Percentiles rank a stretch among this genome's conserved stretches.
These are phyloP conservation scores for Tardiomyces digboiensis DNA, from an alignment of 1,139 yeast genomes.

Conservation along the genomic window DNA sequence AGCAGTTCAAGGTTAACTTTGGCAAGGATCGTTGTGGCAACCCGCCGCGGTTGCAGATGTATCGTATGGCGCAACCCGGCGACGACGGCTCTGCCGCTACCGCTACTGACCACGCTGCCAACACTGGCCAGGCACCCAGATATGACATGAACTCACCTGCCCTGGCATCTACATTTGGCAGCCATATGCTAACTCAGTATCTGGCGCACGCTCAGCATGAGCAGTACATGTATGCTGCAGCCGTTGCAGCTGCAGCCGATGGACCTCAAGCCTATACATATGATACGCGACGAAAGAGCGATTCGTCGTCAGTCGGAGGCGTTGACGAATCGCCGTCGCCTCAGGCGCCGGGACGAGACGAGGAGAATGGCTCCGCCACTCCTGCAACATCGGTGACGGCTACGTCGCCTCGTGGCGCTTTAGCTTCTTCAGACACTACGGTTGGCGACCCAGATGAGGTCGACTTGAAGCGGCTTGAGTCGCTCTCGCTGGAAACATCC, in stretches of 20 bases:
- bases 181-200: constrained; percentile 72
- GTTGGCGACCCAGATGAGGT: constrained; percentile 6
- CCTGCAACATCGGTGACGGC: constrained; percentile 6
- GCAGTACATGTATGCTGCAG: constrained; percentile 49
- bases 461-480: not conserved
- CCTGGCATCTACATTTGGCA: constrained; percentile 35
- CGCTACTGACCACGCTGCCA: not conserved
- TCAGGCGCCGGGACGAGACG: constrained; percentile 3
- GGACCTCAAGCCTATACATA: not conserved
- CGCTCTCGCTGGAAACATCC: constrained; percentile 5
- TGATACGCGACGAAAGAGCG: not conserved
- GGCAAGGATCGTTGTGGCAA: constrained; percentile 97
- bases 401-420: constrained; percentile 4
- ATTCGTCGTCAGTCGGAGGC: constrained; percentile 1
- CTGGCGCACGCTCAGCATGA: constrained; percentile 60
- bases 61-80: constrained; percentile 5
- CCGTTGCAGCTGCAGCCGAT: constrained; percentile 34
- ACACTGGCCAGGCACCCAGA: constrained; percentile 1
- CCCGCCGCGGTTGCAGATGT: constrained; percentile 35
- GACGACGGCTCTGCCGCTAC: not conserved
- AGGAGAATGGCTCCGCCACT: constrained; percentile 5
- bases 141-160: not conserved
- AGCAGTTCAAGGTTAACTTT: constrained; percentile 58
- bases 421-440: constrained; percentile 2
- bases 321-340: constrained; percentile 3